Evolutionary conservation across 352 stramenopile species (phyloP), one percentile per base, ranked within the genome.

Genomic region (Phytopythium helicoides): DNA sequence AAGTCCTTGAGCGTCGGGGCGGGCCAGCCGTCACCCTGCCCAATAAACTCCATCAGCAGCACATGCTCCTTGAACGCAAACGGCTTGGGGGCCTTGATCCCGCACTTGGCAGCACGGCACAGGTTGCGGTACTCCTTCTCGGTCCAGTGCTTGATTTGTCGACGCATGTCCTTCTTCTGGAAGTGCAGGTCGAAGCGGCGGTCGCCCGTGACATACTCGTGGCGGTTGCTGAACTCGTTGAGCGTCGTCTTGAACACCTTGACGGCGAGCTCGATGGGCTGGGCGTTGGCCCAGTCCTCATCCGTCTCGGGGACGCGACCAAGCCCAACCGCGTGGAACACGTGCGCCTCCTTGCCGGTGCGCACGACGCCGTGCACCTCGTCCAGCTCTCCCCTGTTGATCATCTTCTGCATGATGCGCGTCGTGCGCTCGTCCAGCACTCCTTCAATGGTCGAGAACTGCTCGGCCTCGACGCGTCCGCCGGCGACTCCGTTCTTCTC

Each of bases 241-340:
- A 92, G 52, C 42, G 84, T 94, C 12, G 84, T 91, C 69, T 82
- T 83, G 62, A 93, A 94, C 52, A 94, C 82, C 73, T 94, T 92
- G 58, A 85, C 73, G 1, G 76, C 71, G 28, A 73, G 66, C 50
- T 78, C 58, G 11, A 70, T 50, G 0, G 67, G 67, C 40, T 58
- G 26, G 6, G 33, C 55, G 54, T 35, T 36, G 38, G 12, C 41
- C 60, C 64, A 71, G 56, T 66, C 80, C 16, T 58, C 58, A 41
- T 71, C 65, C 41, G 44, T 3, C 28, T 50, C 44, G 44, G 44
- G 44, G 7, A 50, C 44, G n/a, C 28, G 28, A n/a, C 86, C 75
- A 2, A 67, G 86, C 26, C 79, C 81, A 31, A 76, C 40, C 0
- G 81, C 83, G 59, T 81, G 83, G 51, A 87, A 94, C 49, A 94